These are phyloP conservation scores for Echites panduratus DNA, from an alignment of 257 asterid species.

Conservation along the genomic window DNA sequence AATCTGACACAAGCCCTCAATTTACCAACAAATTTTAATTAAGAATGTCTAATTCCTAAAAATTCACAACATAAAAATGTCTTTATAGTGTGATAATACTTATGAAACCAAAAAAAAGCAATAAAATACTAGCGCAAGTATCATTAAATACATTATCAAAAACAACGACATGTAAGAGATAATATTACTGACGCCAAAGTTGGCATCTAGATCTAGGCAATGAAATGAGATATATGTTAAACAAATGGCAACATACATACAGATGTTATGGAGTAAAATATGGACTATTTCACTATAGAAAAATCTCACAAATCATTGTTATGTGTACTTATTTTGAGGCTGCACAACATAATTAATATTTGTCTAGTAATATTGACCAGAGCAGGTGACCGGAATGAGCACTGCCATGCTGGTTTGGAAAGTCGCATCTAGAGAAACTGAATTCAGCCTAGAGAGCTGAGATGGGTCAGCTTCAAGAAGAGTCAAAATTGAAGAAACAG, in stretches of 20 bases:
- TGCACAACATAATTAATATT: slow-evolving; percentile 43
- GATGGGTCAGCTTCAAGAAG: slow-evolving; percentile 41
- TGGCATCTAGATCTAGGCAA: neutral
- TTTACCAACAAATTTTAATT: neutral
- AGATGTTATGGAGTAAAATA: neutral
- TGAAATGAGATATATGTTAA: neutral
- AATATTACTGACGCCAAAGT: neutral
- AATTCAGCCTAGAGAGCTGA: slow-evolving; percentile 52
- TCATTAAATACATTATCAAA: neutral
- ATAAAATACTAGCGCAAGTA: neutral
- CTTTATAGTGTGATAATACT: neutral
- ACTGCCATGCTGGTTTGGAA: slow-evolving; percentile 32
- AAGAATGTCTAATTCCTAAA: neutral
- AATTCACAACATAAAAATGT: neutral
- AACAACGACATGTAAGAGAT: neutral
- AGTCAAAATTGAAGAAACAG: slow-evolving; percentile 51
- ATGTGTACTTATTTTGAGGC: slow-evolving; percentile 10
- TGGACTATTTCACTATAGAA: neutral
- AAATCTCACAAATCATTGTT: no score
- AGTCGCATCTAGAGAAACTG: slow-evolving; percentile 28
- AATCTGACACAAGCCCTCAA: neutral
- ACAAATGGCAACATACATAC: neutral
- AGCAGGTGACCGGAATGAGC: slow-evolving; percentile 65
- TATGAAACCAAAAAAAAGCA: neutral
- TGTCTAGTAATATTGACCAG: slow-evolving; percentile 46